phyloP scores from a whole-genome alignment of 176 grass and related monocot species.

The Rhipidocladum racemiflorum region DNA sequence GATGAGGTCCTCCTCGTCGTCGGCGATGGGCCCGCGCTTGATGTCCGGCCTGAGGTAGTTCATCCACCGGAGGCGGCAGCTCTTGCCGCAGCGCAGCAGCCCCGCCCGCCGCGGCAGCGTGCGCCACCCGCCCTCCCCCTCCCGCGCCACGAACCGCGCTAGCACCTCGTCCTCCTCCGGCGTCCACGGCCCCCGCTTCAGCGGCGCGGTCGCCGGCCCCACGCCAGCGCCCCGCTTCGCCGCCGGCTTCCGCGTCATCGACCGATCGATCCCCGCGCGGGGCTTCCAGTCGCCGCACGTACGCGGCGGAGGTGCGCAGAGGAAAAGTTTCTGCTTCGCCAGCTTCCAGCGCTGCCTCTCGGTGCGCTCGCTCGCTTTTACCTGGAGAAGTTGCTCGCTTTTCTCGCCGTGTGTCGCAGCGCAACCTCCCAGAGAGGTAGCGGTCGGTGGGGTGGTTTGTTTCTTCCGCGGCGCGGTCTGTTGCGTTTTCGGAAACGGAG shows the following conservation, averaged over 20 bases:
- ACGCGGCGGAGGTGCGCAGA: neutral
- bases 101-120: conserved; percentile 72
- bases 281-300: neutral
- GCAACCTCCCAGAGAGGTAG: conserved; percentile 30
- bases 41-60: conserved; percentile 84
- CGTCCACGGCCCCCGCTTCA: conserved; percentile 92
- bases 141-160: conserved; percentile 46
- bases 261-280: neutral
- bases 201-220: neutral
- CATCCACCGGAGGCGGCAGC: conserved; percentile 96
- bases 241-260: conserved; percentile 22
- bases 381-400: neutral
- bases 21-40: conserved; percentile 69
- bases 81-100: conserved; percentile 91
- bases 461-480: conserved; percentile 20
- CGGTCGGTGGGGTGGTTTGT: conserved; percentile 46
- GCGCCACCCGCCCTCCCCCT: conserved; percentile 78
- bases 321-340: neutral
- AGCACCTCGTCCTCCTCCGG: conserved; percentile 77
- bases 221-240: conserved; percentile 57
- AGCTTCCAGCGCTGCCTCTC: neutral
- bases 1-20: conserved; percentile 90
- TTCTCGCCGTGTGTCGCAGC: conserved; percentile 16
- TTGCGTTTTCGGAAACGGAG: conserved; percentile 26
- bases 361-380: neutral